phyloP scores from a whole-genome alignment of 164 flowering plant species.

The Vitis riparia region DNA sequence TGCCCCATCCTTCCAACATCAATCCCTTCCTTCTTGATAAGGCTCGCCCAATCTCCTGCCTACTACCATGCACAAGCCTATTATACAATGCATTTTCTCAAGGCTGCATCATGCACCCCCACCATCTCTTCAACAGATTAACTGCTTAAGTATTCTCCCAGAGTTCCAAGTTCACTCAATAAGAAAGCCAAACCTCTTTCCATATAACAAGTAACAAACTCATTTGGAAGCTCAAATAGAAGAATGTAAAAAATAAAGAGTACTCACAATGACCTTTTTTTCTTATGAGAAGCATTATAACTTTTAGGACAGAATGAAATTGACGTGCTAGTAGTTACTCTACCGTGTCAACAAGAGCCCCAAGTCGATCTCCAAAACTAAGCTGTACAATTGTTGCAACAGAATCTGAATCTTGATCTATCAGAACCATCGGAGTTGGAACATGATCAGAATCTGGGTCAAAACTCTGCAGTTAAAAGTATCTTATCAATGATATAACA shows the following conservation, averaged over 20 bases:
- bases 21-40: no score
- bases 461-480: conserved; percentile 35
- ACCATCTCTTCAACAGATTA: no score
- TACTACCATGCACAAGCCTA: no score
- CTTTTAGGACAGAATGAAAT: background rate
- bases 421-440: conserved; percentile 82
- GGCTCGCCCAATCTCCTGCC: no score
- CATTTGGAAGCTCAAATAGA: background rate
- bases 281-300: background rate
- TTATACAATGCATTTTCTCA: no score
- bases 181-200: background rate
- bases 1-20: no score
- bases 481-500: background rate
- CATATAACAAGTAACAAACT: background rate
- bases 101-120: no score
- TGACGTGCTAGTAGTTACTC: conserved; percentile 8
- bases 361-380: conserved; percentile 98
- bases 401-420: conserved; percentile 82
- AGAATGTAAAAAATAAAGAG: background rate
- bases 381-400: conserved; percentile 81
- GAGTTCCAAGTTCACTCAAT: no score
- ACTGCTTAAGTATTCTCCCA: no score
- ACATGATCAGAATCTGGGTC: conserved; percentile 55
- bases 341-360: conserved; percentile 95
- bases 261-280: background rate